Evolutionary conservation across 352 stramenopile species (phyloP), one percentile per base, ranked within the genome.

Genomic region (Pythium sukuiense): DNA sequence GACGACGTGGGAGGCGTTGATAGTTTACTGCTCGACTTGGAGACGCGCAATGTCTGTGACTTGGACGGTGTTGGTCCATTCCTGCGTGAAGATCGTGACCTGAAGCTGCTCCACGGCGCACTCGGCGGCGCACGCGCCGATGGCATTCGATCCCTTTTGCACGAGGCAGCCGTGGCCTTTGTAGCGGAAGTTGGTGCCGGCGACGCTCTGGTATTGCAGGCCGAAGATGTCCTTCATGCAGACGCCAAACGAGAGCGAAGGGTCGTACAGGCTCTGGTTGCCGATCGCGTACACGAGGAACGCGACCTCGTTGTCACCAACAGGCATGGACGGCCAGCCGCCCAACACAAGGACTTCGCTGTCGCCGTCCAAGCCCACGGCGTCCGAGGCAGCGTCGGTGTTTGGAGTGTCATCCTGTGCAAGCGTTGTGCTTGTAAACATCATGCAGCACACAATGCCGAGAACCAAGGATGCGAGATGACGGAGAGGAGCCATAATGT

Each of bases 141-240:
- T 55, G 26, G 29, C 13, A n/a, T 26, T 48, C 2, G 45, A 48
- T 13, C 48, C 50, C 6, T 35, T 30, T 13, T 55, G 50, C 14
- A 67, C 37, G 26, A 61, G 52, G 61, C 50, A 61, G 52, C 61
- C 61, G 61, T 61, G 50, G 61, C 50, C 61, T n/a, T 41, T 39
- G 61, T 59, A 65, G 12, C 50, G 48, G 49, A 65, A 65, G 50
- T 65, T 65, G 35, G 59, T 65, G 59, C 59, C 59, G 9, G 59
- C 9, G 33, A 65, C 59, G 33, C 35, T 59, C 50, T 65, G 59
- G 48, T 58, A 58, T 18, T 65, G 32, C 11, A 65, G 49, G 24
- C 11, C 32, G 49, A 59, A 65, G 35, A 65, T 20, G 37, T 65
- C 49, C 37, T 65, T 65, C 32, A 65, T 54, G 59, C 59, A 65